phyloP scores from a whole-genome alignment of 768 basidiomycete genomes.

The Mycena olivaceomarginata region DNA sequence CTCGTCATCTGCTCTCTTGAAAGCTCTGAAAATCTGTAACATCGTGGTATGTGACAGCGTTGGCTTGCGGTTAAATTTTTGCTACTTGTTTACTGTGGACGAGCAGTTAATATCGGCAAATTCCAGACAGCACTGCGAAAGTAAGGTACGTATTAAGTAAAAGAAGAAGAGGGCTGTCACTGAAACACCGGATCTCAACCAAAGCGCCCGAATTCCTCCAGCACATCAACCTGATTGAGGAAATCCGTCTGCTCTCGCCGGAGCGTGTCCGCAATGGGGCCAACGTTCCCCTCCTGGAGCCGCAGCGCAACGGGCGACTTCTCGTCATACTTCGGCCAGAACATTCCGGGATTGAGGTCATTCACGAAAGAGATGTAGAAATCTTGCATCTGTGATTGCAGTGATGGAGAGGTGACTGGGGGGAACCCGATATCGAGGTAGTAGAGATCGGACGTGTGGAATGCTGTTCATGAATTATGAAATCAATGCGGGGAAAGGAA shows the following conservation, averaged over 20 bases:
- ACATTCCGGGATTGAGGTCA: constrained; percentile 6
- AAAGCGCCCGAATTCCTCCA: constrained; percentile 11
- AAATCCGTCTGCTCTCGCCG: constrained; percentile 8
- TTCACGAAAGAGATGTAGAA: constrained; percentile 27
- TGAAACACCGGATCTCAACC: neutral
- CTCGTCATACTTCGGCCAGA: constrained; percentile 16
- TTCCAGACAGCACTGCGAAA: too few relatives aligned
- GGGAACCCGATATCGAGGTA: constrained; percentile 25
- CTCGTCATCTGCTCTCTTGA: too few relatives aligned
- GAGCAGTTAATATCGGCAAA: too few relatives aligned
- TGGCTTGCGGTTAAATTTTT: too few relatives aligned
- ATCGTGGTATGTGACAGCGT: too few relatives aligned
- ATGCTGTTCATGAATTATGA: neutral
- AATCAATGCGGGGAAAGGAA: too few relatives aligned
- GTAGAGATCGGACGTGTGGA: constrained; percentile 25
- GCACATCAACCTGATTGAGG: neutral
- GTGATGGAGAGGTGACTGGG: neutral
- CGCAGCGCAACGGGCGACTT: neutral
- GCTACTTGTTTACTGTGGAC: too few relatives aligned
- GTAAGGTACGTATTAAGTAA: too few relatives aligned
- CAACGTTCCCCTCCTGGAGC: neutral
- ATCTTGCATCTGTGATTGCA: constrained; percentile 20
- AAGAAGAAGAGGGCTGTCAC: too few relatives aligned
- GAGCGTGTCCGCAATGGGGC: neutral
- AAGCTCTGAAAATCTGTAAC: too few relatives aligned